These are phyloP conservation scores for Mortierella polycephala DNA, from an alignment of 371 early-diverging fungal species.

Conservation along the genomic window DNA sequence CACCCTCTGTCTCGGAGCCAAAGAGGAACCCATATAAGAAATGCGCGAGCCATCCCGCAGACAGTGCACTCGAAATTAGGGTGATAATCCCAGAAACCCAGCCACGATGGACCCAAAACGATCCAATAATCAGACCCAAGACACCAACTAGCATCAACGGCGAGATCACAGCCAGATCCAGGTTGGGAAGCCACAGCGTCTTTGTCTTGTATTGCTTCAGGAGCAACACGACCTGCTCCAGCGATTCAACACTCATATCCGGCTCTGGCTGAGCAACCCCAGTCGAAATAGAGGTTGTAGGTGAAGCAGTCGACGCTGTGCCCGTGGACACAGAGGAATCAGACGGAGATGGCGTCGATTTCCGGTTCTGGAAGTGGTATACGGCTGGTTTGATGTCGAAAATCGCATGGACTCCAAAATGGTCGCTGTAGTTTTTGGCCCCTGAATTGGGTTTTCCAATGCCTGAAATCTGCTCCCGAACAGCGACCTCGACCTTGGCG, in stretches of 20 bases:
- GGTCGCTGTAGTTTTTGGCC: slow-evolving; percentile 65
- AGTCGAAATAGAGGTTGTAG: not conserved
- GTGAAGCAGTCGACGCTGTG: not conserved
- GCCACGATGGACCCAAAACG: slow-evolving; percentile 20
- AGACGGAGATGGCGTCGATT: not conserved
- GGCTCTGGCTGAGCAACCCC: not conserved
- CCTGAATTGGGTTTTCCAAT: slow-evolving; percentile 30
- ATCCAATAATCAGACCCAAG: slow-evolving; percentile 21
- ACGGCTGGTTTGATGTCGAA: slow-evolving; percentile 52
- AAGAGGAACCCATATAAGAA: slow-evolving; percentile 35
- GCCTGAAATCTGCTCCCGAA: slow-evolving; percentile 63
- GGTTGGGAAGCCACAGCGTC: not conserved
- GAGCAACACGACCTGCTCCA: slow-evolving; percentile 32
- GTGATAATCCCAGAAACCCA: slow-evolving; percentile 24
- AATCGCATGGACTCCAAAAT: slow-evolving; percentile 67
- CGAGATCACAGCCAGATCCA: slow-evolving; percentile 11
- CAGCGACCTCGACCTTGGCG: slow-evolving; percentile 57
- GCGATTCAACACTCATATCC: slow-evolving; percentile 13
- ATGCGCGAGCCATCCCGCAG: slow-evolving; percentile 27
- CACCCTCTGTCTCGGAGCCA: slow-evolving; percentile 12
- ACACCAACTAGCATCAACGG: slow-evolving; percentile 13
- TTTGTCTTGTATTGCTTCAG: slow-evolving; percentile 23
- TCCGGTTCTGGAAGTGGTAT: slow-evolving; percentile 37
- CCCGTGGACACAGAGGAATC: slow-evolving; percentile 6
- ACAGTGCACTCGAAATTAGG: slow-evolving; percentile 14